Base-by-base conservation (phyloP, 1,284 basidiomycete species). In the Amylostereum areolatum region DNA sequence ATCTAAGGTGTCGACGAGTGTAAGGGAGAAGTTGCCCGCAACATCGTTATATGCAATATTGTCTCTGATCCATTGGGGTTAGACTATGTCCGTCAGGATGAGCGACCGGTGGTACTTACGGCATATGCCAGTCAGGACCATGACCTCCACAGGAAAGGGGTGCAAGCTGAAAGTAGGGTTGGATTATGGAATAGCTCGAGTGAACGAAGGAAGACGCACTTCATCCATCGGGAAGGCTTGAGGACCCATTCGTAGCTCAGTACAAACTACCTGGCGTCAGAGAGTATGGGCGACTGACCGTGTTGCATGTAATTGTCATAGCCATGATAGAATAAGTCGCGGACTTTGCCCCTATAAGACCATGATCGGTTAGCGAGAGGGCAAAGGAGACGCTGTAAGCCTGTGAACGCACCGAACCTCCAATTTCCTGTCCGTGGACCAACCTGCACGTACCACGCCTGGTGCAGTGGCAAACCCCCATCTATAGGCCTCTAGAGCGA, bases 131-230 rank as follows among this genome's bases (percentile, higher is more conserved):
- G 60, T 92, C 86, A 11, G 90, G 88, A 18, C 91, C 90, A 66
- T 81, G 77, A 3, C 88, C 89, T 29, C 73, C 77, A 63, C 94
- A 97, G 10, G 89, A 84, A n/a, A 97, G 66, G 1, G 94, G 93
- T 12, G 84, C 81, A 29, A 97, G 75, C 85, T 97, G 54, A 18
- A 30, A 43, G 37, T 43, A 32, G 45, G 47, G n/a, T 45, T 24
- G 27, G 34, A 12, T 18, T 9, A 6, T 12, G 24, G 9, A 12
- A 18, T 27, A 37, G n/a, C 33, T 3, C 24, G 35, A 12, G 30
- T 36, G 35, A 11, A 34, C 35, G 40, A 59, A 48, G 46, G 55
- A 39, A 39, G 40, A 51, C 58, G 52, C 59, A 89, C 85, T 76
- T 89, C 87, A 56, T 91, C 88, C 59, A 86, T 64, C n/a, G 89